These are phyloP conservation scores for Penicillium brevicompactum DNA, from an alignment of 2,329 filamentous ascomycete species.

Conservation along the genomic window DNA sequence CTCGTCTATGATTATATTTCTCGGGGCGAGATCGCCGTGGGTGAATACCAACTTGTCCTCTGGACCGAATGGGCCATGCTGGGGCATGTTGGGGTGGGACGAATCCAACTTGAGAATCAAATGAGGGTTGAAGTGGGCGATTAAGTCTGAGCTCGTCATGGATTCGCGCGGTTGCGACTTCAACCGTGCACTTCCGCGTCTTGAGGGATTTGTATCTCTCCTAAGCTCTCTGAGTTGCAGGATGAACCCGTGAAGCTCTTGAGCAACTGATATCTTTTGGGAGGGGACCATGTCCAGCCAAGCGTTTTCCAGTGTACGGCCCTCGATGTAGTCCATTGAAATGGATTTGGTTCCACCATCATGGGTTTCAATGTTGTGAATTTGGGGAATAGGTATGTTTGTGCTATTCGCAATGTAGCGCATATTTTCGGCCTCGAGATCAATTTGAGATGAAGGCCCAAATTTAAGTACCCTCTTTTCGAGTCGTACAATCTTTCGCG, in stretches of 20 bases:
- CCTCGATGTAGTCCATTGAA: slow-evolving; percentile 5
- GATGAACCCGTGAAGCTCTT: slow-evolving; percentile 10
- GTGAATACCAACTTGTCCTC: slow-evolving; percentile 3
- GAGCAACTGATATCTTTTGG: slow-evolving; percentile 5
- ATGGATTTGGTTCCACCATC: background rate
- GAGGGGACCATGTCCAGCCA: slow-evolving; percentile 9
- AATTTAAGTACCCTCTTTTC: slow-evolving; percentile 3
- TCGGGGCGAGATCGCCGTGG: slow-evolving; percentile 8
- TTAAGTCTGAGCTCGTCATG: background rate
- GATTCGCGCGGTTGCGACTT: background rate
- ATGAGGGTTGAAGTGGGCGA: background rate
- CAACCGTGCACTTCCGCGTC: background rate
- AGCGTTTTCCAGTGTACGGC: slow-evolving; percentile 3
- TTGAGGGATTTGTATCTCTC: too few relatives aligned
- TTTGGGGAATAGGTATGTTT: background rate
- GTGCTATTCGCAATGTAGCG: slow-evolving; percentile 1
- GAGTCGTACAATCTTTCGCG: background rate
- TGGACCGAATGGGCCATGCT: background rate
- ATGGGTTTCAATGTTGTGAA: background rate
- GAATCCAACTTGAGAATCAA: background rate
- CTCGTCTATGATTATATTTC: slow-evolving; percentile 12
- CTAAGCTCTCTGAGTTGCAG: background rate
- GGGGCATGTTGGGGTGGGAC: background rate
- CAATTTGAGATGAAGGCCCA: background rate
- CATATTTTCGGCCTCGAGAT: slow-evolving; percentile 3